Conservation (phyloP, 2,329 filamentous ascomycete species). For the Monosporascus sp. region DNA sequence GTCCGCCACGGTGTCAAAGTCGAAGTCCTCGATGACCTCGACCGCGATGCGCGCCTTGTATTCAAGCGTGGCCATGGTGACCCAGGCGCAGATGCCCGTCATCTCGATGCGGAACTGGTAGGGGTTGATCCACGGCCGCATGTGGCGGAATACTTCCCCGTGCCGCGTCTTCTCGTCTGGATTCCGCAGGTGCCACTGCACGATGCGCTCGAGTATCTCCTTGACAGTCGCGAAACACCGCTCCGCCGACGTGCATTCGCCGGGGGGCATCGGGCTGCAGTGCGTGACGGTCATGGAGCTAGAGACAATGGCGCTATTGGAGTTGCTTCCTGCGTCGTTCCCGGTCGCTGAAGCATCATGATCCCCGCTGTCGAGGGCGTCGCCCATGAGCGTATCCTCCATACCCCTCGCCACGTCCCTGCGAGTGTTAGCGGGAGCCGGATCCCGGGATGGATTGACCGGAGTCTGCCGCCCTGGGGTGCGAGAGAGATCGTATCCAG, state of each 20-base stretch:
- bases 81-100: constrained; percentile 23
- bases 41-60: constrained; percentile 22
- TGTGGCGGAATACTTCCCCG: constrained; percentile 1
- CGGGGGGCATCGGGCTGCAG: constrained; percentile 15
- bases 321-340: too few species aligned
- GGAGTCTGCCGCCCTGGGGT: too few species aligned
- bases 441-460: background rate
- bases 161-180: background rate
- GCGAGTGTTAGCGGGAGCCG: background rate
- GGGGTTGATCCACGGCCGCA: constrained; percentile 19
- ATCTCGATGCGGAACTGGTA: constrained; percentile 21
- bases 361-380: too few species aligned
- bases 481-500: constrained; percentile 3
- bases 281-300: background rate
- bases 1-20: constrained; percentile 11
- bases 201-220: constrained; percentile 9
- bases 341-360: too few species aligned
- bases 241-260: constrained; percentile 21
- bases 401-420: too few species aligned
- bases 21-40: constrained; percentile 12
- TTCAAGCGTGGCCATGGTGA: constrained; percentile 19
- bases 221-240: constrained; percentile 21
- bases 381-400: too few species aligned
- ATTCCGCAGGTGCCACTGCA: background rate
- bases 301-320: background rate